Evolutionary conservation across 2,329 filamentous ascomycete genomes (phyloP).

Genomic region (Cladosporium sp.): DNA sequence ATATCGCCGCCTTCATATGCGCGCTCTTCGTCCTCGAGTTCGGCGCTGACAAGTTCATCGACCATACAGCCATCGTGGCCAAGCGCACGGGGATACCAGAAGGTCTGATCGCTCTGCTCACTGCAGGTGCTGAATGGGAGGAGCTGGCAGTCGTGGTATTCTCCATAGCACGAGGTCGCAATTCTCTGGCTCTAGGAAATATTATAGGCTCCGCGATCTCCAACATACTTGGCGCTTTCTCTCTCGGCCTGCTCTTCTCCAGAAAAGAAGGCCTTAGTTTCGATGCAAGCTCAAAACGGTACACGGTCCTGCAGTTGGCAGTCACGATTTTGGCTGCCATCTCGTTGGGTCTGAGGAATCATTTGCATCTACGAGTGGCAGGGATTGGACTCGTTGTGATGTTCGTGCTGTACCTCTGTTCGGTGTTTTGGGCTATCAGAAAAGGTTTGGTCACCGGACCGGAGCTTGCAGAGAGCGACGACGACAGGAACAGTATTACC

Average conservation of each 20-base stretch:
- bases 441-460: constrained; percentile 46
- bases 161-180: constrained; percentile 49
- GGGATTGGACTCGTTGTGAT: constrained; percentile 18
- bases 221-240: constrained; percentile 59
- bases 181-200: constrained; percentile 56
- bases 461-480: constrained; percentile 46
- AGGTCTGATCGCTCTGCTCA: constrained; percentile 54
- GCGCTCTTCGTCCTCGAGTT: constrained; percentile 54
- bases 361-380: neutral
- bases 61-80: constrained; percentile 54
- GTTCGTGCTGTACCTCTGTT: constrained; percentile 50
- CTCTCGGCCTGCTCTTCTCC: constrained; percentile 54
- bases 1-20: constrained; percentile 47
- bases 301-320: constrained; percentile 47
- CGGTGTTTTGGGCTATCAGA: constrained; percentile 50
- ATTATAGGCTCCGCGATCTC: constrained; percentile 58
- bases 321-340: constrained; percentile 47
- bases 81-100: constrained; percentile 49
- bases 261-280: too few species aligned
- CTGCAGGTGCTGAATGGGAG: constrained; percentile 59
- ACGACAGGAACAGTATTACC: constrained; percentile 34
- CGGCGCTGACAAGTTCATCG: constrained; percentile 56
- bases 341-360: constrained; percentile 42
- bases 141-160: constrained; percentile 56
- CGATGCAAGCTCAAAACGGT: constrained; percentile 53